phyloP scores from a whole-genome alignment of 495 filamentous ascomycete species.

The Penicillium alfredii region DNA sequence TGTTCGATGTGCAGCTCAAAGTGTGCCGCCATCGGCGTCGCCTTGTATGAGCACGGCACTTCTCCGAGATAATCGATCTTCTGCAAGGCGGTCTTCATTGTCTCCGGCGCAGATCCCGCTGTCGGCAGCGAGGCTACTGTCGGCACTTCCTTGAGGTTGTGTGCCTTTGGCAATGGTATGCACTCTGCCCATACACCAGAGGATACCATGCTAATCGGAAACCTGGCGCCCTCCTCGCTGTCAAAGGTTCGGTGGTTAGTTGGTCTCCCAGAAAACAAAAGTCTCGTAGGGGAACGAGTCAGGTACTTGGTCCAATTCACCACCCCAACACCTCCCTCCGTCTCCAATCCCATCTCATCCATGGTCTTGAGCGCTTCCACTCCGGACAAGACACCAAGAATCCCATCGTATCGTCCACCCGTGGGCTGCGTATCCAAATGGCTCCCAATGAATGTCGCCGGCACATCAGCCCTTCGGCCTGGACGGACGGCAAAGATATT shows the following conservation, averaged over 20 bases:
- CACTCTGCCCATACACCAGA: constrained; percentile 73
- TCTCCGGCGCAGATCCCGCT: constrained; percentile 46
- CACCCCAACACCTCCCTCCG: constrained; percentile 63
- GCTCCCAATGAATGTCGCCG: constrained; percentile 63
- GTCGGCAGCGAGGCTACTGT: constrained; percentile 42
- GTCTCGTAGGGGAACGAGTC: too few relatives aligned
- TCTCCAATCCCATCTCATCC: constrained; percentile 62
- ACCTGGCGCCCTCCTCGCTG: constrained; percentile 72
- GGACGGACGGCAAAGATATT: constrained; percentile 72
- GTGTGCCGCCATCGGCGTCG: constrained; percentile 68
- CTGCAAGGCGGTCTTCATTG: constrained; percentile 63
- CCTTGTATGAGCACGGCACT: constrained; percentile 49
- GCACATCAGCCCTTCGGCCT: constrained; percentile 47
- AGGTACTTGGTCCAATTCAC: constrained; percentile 74
- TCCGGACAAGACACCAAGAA: constrained; percentile 66
- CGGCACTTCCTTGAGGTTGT: constrained; percentile 50
- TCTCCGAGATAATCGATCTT: constrained; percentile 65
- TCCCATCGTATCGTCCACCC: constrained; percentile 69
- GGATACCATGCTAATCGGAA: constrained; percentile 69
- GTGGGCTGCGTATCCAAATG: constrained; percentile 77
- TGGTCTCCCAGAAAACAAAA: not conserved
- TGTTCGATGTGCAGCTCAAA: constrained; percentile 86
- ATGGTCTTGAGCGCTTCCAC: constrained; percentile 65
- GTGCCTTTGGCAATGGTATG: constrained; percentile 57
- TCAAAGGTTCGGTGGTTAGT: constrained; percentile 9